Percentiles rank a stretch among this genome's conserved stretches.
Evolutionary conservation across 2,329 filamentous ascomycete species (phyloP).

Genomic region (Microthyrium microscopicum): DNA sequence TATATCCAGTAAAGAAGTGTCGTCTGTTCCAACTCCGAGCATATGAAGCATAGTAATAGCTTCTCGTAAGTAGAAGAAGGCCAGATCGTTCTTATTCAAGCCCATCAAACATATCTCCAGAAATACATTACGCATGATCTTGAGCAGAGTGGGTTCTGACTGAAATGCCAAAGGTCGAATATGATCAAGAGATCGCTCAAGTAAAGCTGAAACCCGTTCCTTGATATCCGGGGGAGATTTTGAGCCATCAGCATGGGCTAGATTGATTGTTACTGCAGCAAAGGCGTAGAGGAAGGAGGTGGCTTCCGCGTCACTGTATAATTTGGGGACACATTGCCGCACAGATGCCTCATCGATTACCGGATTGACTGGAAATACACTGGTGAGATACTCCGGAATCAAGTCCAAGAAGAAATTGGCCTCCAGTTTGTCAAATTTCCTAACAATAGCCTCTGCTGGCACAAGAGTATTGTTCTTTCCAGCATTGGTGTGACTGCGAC

Average conservation of each 20-base stretch:
- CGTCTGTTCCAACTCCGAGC: constrained; percentile 26
- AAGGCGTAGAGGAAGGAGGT: constrained; percentile 29
- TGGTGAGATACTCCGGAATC: constrained; percentile 26
- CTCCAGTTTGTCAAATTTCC: constrained; percentile 11
- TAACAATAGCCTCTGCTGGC: too few species aligned
- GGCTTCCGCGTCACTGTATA: constrained; percentile 22
- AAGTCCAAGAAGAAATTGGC: constrained; percentile 25
- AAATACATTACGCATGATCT: constrained; percentile 35
- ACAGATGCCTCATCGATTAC: constrained; percentile 28
- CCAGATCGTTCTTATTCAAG: constrained; percentile 30
- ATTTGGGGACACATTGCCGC: constrained; percentile 16
- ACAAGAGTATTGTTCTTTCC: too few species aligned
- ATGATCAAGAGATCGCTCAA: too few species aligned
- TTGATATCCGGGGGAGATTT: too few species aligned
- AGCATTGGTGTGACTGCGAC: too few species aligned
- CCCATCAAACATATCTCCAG: constrained; percentile 36
- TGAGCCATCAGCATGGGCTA: constrained; percentile 21
- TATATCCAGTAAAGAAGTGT: too few species aligned
- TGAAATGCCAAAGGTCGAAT: too few species aligned
- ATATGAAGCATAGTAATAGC: constrained; percentile 30
- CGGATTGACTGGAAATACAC: constrained; percentile 31
- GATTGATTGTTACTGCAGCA: constrained; percentile 28
- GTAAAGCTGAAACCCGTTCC: too few species aligned
- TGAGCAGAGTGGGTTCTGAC: constrained; percentile 27
- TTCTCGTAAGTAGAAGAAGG: constrained; percentile 35